A percentile compares a stretch with the other conserved stretches of the same genome.
phyloP scores from a whole-genome alignment of 208 protist genomes.

The Crithidia brevicula region DNA sequence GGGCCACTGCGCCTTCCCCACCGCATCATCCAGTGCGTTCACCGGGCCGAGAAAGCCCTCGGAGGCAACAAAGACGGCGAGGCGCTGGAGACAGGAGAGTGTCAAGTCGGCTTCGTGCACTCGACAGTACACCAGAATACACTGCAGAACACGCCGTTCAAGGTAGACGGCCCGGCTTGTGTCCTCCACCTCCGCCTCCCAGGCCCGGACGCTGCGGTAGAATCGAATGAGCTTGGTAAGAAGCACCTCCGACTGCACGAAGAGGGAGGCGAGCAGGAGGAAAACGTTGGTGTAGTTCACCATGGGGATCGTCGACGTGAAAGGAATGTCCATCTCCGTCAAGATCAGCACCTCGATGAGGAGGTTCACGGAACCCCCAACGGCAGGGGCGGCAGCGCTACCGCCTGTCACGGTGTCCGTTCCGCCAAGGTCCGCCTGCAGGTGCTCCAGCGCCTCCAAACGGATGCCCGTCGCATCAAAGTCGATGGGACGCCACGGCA shows the following conservation, averaged over 20 bases:
- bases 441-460: conserved; percentile 47
- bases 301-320: conserved; percentile 49
- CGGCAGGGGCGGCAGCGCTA: conserved; percentile 14
- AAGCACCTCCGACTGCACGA: conserved; percentile 64
- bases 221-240: conserved; percentile 65
- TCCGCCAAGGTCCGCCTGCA: conserved; percentile 7
- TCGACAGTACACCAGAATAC: conserved; percentile 62
- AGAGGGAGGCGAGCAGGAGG: conserved; percentile 59
- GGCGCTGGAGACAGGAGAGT: conserved; percentile 40
- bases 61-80: conserved; percentile 42
- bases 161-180: conserved; percentile 48
- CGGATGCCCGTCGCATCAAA: conserved; percentile 38
- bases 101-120: conserved; percentile 69
- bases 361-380: conserved; percentile 64
- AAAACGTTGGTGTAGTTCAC: conserved; percentile 75
- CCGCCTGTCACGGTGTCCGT: conserved; percentile 5
- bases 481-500: conserved; percentile 65
- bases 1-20: conserved; percentile 23
- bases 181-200: conserved; percentile 21
- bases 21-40: conserved; percentile 16
- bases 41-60: conserved; percentile 35
- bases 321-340: conserved; percentile 58
- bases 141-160: conserved; percentile 54
- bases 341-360: conserved; percentile 67
- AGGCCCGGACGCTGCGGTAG: conserved; percentile 52